phyloP scores from a whole-genome alignment of 176 grass and related monocot species.

The Aegilops longissima region DNA sequence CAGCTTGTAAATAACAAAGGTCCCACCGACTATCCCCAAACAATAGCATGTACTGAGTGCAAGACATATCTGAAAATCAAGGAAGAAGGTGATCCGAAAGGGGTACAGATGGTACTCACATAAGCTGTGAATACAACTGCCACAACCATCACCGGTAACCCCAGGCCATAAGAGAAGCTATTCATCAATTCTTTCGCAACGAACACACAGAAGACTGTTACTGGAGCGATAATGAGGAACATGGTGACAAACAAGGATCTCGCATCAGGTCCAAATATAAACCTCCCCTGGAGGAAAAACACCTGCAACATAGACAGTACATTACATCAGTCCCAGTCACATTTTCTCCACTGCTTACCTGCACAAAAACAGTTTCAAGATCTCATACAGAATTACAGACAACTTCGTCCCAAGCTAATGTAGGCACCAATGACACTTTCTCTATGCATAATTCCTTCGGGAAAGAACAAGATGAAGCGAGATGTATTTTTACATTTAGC shows the following conservation, averaged over 20 bases:
- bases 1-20: not conserved
- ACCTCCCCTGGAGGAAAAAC: constrained; percentile 87
- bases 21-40: not conserved
- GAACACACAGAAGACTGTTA: constrained; percentile 79
- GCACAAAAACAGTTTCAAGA: not conserved
- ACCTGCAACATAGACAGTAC: constrained; percentile 37
- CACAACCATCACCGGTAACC: constrained; percentile 66
- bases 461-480: not conserved
- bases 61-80: not conserved
- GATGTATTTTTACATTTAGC: not conserved
- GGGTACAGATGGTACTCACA: constrained; percentile 43
- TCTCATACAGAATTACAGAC: not conserved
- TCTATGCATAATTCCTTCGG: not conserved
- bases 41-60: not conserved
- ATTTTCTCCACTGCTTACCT: not conserved
- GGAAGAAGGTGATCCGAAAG: not conserved
- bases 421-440: not conserved
- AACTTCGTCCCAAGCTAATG: not conserved
- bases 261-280: constrained; percentile 93
- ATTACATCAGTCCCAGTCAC: not conserved
- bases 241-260: constrained; percentile 93
- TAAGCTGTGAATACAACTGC: constrained; percentile 86
- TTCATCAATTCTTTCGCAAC: constrained; percentile 77
- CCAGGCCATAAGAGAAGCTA: constrained; percentile 78
- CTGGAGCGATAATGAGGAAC: constrained; percentile 77